phyloP scores from a whole-genome alignment of 441 rosid genomes.

The Arabidopsis hybrid region DNA sequence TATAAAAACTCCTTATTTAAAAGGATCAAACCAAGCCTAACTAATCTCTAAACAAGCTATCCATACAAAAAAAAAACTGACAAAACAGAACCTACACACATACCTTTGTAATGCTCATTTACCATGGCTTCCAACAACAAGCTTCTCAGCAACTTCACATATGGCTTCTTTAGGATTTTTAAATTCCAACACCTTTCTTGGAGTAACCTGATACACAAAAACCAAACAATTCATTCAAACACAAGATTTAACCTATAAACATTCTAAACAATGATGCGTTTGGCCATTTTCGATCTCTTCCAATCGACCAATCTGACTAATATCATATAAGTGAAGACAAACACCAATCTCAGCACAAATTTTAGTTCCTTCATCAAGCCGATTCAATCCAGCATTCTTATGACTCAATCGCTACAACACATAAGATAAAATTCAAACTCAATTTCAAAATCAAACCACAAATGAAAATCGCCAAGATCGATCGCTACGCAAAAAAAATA shows the following conservation, averaged over 20 bases:
- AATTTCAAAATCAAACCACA: neutral
- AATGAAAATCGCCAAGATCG: neutral
- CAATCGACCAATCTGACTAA: neutral
- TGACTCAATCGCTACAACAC: constrained; percentile 59
- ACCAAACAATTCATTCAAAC: neutral
- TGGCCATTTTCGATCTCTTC: too few species aligned
- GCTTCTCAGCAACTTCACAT: too few species aligned
- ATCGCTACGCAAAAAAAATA: too few species aligned
- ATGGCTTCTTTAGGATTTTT: too few species aligned
- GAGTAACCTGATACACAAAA: constrained; percentile 49
- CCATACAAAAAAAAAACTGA: too few species aligned
- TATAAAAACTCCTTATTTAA: too few species aligned
- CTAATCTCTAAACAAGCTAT: too few species aligned
- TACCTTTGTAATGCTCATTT: too few species aligned
- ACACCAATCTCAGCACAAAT: constrained; percentile 72
- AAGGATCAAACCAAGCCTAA: too few species aligned
- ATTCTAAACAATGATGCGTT: too few species aligned
- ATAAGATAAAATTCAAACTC: neutral
- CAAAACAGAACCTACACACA: too few species aligned
- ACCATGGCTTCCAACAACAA: too few species aligned
- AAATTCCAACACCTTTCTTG: neutral
- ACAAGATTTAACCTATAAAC: neutral
- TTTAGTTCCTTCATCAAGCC: constrained; percentile 57
- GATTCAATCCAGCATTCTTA: constrained; percentile 51
- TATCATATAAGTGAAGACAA: neutral